Percentiles rank a stretch among this genome's conserved stretches.
These are phyloP conservation scores for Aureobasidium sp. DNA, from an alignment of 2,329 filamentous ascomycete species.

Conservation along the genomic window DNA sequence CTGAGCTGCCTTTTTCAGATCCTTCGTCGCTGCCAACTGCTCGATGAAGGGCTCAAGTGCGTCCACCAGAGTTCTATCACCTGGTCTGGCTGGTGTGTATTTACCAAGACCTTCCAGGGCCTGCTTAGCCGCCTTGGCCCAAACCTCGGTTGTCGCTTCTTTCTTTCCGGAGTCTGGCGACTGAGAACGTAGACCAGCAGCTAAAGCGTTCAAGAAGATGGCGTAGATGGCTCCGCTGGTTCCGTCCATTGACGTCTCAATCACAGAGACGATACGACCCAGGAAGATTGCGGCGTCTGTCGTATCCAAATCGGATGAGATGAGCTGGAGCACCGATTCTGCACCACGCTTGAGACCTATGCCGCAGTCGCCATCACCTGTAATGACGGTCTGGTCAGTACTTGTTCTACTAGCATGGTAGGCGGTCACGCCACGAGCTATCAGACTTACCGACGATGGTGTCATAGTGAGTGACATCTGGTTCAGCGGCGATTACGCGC, in stretches of 20 bases:
- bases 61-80: slow-evolving; percentile 86
- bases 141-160: slow-evolving; percentile 40
- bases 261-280: slow-evolving; percentile 53
- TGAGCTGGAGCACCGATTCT: slow-evolving; percentile 49
- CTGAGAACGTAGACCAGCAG: slow-evolving; percentile 57
- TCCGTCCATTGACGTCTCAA: slow-evolving; percentile 66
- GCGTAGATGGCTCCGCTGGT: slow-evolving; percentile 72
- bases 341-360: slow-evolving; percentile 80
- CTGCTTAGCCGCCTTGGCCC: slow-evolving; percentile 62
- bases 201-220: slow-evolving; percentile 84
- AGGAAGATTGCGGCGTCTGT: slow-evolving; percentile 54
- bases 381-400: not conserved
- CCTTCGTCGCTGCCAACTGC: slow-evolving; percentile 56
- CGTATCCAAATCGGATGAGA: slow-evolving; percentile 38
- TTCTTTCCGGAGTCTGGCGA: slow-evolving; percentile 32
- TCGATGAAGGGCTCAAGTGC: slow-evolving; percentile 83
- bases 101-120: slow-evolving; percentile 64
- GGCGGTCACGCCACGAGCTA: not conserved
- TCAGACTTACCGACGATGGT: slow-evolving; percentile 54
- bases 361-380: slow-evolving; percentile 73
- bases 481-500: slow-evolving; percentile 56
- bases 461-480: slow-evolving; percentile 60
- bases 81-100: slow-evolving; percentile 84
- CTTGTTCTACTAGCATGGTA: not conserved
- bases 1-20: slow-evolving; percentile 65